Evolutionary conservation across 2,329 filamentous ascomycete genomes (phyloP).

Genomic region (Ascomycota sp.): DNA sequence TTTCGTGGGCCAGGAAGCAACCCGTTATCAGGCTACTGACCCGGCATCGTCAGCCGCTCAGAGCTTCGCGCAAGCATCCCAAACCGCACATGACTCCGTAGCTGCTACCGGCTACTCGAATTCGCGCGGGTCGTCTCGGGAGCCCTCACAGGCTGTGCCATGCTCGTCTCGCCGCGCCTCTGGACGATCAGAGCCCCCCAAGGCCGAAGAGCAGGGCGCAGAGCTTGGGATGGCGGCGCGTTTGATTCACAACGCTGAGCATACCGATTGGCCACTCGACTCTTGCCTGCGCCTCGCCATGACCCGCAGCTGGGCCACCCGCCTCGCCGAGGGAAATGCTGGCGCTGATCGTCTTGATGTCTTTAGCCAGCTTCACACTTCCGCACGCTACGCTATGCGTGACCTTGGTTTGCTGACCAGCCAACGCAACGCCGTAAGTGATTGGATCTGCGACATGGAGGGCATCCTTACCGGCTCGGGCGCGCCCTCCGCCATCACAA

Average conservation of each 20-base stretch:
- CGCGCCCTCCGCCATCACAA: not conserved
- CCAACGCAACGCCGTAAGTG: not conserved
- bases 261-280: constrained; percentile 2
- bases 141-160: not conserved
- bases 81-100: too few relatives aligned
- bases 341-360: not conserved
- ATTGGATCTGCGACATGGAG: not conserved
- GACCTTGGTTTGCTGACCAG: not conserved
- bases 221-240: not conserved
- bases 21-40: too few relatives aligned
- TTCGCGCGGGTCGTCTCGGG: too few relatives aligned
- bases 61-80: too few relatives aligned
- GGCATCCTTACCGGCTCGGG: not conserved
- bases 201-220: not conserved
- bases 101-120: not conserved
- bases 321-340: not conserved
- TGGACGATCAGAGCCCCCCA: not conserved
- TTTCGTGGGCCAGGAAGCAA: too few relatives aligned
- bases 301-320: constrained; percentile 1
- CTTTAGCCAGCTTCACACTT: not conserved
- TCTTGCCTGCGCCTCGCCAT: constrained; percentile 1
- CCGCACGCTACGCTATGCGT: not conserved
- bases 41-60: too few relatives aligned
- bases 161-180: not conserved
- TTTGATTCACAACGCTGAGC: constrained; percentile 1